Evolutionary conservation across 2,329 filamentous ascomycete genomes (phyloP).

Genomic region (Ophiostoma pallidulum): DNA sequence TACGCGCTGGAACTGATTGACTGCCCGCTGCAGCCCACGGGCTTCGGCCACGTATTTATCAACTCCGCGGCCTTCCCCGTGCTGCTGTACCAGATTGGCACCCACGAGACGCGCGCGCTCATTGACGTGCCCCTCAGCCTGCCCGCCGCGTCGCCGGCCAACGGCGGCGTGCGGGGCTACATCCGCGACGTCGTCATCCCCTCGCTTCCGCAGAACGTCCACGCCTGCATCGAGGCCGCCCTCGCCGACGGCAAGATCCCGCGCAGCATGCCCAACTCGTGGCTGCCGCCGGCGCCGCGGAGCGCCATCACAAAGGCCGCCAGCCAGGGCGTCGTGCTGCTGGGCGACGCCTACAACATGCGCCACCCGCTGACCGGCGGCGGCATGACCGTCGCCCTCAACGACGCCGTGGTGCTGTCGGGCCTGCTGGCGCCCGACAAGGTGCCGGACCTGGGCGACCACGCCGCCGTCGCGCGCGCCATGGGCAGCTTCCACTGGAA

Average conservation of each 20-base stretch:
- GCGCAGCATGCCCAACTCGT: slow-evolving; percentile 87
- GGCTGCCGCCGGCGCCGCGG: slow-evolving; percentile 55
- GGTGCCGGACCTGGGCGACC: slow-evolving; percentile 62
- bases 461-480: slow-evolving; percentile 53
- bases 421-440: slow-evolving; percentile 60
- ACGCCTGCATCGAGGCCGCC: slow-evolving; percentile 64
- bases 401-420: slow-evolving; percentile 73
- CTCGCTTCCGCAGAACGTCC: slow-evolving; percentile 60
- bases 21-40: slow-evolving; percentile 62
- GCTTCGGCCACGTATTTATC: slow-evolving; percentile 82
- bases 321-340: slow-evolving; percentile 63
- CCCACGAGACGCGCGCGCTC: slow-evolving; percentile 82
- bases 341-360: slow-evolving; percentile 98
- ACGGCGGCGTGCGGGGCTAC: slow-evolving; percentile 78
- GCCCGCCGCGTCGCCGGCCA: slow-evolving; percentile 60
- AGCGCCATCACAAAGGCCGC: slow-evolving; percentile 35
- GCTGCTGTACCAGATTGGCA: slow-evolving; percentile 93
- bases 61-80: slow-evolving; percentile 60
- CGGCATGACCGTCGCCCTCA: slow-evolving; percentile 96
- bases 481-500: slow-evolving; percentile 77
- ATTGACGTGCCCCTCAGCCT: slow-evolving; percentile 77
- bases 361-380: slow-evolving; percentile 95
- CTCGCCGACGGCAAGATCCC: slow-evolving; percentile 70
- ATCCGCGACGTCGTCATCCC: slow-evolving; percentile 69
- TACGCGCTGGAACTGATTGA: slow-evolving; percentile 90